Evolutionary conservation across 306 rosid species (phyloP), one percentile per base, ranked within the genome.

Genomic region (Arachis stenosperma): DNA sequence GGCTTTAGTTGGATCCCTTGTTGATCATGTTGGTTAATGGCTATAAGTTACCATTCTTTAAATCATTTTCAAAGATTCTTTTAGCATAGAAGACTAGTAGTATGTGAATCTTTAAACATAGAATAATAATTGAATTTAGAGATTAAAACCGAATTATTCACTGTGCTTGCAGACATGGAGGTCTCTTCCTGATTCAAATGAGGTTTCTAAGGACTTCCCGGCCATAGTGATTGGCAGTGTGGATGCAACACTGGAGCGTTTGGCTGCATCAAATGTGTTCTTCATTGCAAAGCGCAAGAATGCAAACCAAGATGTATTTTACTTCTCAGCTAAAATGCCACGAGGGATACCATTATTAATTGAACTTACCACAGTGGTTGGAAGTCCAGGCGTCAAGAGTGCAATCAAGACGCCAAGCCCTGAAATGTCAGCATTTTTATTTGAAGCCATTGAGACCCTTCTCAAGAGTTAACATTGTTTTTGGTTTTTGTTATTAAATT

Each of bases 391-490:
- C 14, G 71, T 91, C 79, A 89, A 94, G 84, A 85, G 89, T 64
- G 99, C 99, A 36, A 81, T 89, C 89, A 94, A 94, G 88, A 94
- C 99, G 69, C 97, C 97, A 17, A 88, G 81, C 83, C 89, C 91
- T 8, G 97, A 94, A 70, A 81, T 89, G 82, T 82, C 96, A n/a
- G 78, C 90, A 33, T 75, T 94, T 75, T 78, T 94, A 84, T 94
- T 91, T 5, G 96, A 94, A 82, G 84, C 97, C 73, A 12, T 94
- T 2, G 99, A 94, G 87, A 77, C 86, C 52, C 90, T 94, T 54
- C 96, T 94, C 44, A 53, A 56, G 78, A 89, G 65, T 61, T 91
- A 79, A 89, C 78, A 29, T 69, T 81, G 67, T 78, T 63, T 57
- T 48, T 60, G 5, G n/a, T 14, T 41, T 5, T 40, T 17, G 17